Evolutionary conservation across 352 stramenopile genomes (phyloP).

Genomic region (Phytophthora fragariaefolia): DNA sequence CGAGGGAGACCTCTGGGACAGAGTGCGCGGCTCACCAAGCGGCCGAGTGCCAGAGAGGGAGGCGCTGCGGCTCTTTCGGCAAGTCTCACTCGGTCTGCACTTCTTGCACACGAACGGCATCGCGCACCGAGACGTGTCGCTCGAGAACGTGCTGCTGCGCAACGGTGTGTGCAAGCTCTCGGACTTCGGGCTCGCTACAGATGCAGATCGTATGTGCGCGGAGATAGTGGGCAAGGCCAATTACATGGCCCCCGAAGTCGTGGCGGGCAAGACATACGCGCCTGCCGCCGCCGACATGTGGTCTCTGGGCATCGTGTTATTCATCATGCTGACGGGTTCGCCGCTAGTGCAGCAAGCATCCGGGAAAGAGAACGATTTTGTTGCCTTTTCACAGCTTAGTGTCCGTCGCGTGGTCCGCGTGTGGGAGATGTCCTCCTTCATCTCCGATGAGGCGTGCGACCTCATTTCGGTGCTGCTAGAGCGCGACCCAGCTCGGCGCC

Average conservation of each 20-base stretch:
- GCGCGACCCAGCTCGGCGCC: slow-evolving; percentile 37
- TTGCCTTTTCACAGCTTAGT: slow-evolving; percentile 40
- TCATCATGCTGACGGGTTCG: slow-evolving; percentile 68
- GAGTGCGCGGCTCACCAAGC: slow-evolving; percentile 29
- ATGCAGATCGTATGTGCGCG: slow-evolving; percentile 23
- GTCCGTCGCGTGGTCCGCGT: slow-evolving; percentile 52
- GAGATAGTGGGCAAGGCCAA: slow-evolving; percentile 49
- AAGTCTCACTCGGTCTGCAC: slow-evolving; percentile 43
- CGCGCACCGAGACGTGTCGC: slow-evolving; percentile 60
- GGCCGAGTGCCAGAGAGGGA: slow-evolving; percentile 28
- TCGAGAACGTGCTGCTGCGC: slow-evolving; percentile 59
- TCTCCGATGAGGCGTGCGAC: slow-evolving; percentile 32
- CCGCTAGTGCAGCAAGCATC: slow-evolving; percentile 44
- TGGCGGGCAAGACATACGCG: slow-evolving; percentile 43
- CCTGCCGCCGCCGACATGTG: slow-evolving; percentile 63
- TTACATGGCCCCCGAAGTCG: slow-evolving; percentile 65
- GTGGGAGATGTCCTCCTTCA: slow-evolving; percentile 46
- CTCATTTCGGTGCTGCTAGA: slow-evolving; percentile 49
- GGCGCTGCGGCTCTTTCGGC: slow-evolving; percentile 34
- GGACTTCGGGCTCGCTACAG: slow-evolving; percentile 62
- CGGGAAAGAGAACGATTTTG: slow-evolving; percentile 39
- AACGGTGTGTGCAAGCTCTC: slow-evolving; percentile 46
- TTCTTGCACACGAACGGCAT: slow-evolving; percentile 51
- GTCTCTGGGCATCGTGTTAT: slow-evolving; percentile 67
- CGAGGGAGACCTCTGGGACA: slow-evolving; percentile 48